A percentile compares a stretch with the other conserved stretches of the same genome.
Conservation (phyloP, 1,139 yeast species). For the Yamadazyma diospyri region DNA sequence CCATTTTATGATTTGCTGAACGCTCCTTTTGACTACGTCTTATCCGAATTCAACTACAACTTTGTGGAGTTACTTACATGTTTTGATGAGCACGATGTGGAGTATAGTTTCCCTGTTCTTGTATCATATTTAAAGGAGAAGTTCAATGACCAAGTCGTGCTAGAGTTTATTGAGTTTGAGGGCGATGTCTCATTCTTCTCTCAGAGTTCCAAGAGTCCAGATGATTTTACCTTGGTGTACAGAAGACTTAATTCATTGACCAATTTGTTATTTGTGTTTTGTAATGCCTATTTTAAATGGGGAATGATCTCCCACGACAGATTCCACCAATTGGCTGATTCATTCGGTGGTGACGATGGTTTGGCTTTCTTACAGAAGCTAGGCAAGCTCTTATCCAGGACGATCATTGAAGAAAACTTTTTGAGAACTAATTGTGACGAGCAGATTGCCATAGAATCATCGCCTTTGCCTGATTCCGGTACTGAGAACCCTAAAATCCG, state of each 20-base stretch:
- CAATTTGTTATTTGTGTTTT: constrained; percentile 37
- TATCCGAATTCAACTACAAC: constrained; percentile 53
- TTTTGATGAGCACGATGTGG: constrained; percentile 54
- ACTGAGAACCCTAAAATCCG: constrained; percentile 34
- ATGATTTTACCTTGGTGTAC: constrained; percentile 31
- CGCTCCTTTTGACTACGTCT: constrained; percentile 59
- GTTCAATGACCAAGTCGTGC: constrained; percentile 16
- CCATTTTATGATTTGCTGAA: constrained; percentile 40
- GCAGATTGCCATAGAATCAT: constrained; percentile 44
- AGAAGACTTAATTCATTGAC: constrained; percentile 28
- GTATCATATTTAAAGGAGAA: constrained; percentile 15
- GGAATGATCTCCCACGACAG: constrained; percentile 48
- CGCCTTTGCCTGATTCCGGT: constrained; percentile 24
- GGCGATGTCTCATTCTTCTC: constrained; percentile 25
- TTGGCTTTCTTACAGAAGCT: constrained; percentile 27
- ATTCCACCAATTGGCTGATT: constrained; percentile 41
- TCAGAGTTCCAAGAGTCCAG: constrained; percentile 24
- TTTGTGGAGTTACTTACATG: constrained; percentile 51
- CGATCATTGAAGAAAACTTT: constrained; percentile 54
- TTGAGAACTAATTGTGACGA: constrained; percentile 47
- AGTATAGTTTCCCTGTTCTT: constrained; percentile 41
- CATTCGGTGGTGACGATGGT: constrained; percentile 37
- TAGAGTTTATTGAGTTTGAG: constrained; percentile 17
- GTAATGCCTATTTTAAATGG: constrained; percentile 54
- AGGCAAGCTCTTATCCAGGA: constrained; percentile 44